phyloP scores from a whole-genome alignment of 176 grass and related monocot genomes.

The Rhipidocladum racemiflorum region DNA sequence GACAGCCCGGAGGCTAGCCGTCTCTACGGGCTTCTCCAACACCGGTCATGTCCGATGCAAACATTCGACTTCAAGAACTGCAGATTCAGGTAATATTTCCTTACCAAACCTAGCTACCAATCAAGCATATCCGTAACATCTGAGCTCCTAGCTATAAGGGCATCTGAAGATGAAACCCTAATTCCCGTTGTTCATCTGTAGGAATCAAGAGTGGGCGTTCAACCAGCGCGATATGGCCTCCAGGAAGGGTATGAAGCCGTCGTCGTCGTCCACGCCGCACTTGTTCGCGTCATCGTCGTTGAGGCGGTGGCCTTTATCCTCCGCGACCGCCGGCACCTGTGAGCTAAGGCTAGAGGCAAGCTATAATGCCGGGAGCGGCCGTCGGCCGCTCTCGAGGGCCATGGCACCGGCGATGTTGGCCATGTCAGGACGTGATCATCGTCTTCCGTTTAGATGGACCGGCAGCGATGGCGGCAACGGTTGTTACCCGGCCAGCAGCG shows the following conservation, averaged over 20 bases:
- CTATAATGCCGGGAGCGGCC: constrained; percentile 5
- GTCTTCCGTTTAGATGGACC: constrained; percentile 43
- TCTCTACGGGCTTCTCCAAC: constrained; percentile 55
- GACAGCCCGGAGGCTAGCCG: constrained; percentile 36
- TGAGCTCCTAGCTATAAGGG: background rate
- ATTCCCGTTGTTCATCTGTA: constrained; percentile 21
- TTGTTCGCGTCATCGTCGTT: constrained; percentile 16
- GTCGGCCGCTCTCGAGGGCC: background rate
- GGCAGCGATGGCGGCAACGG: background rate
- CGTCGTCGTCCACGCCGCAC: constrained; percentile 13
- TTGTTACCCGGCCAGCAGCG: background rate
- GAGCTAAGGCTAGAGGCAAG: constrained; percentile 20
- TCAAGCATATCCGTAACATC: background rate
- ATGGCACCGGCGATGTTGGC: background rate
- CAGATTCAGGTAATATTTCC: constrained; percentile 47
- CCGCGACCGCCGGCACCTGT: background rate
- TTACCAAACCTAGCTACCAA: background rate
- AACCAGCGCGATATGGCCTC: constrained; percentile 46
- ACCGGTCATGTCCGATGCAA: constrained; percentile 32
- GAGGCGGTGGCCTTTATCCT: constrained; percentile 36
- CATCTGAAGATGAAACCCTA: constrained; percentile 45
- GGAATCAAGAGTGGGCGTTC: constrained; percentile 69
- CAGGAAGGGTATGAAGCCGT: constrained; percentile 42
- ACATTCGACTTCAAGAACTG: constrained; percentile 57
- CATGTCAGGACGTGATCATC: background rate